Evolutionary conservation across 2,329 filamentous ascomycete genomes (phyloP).

Genomic region (Cladophialophora psammophila): DNA sequence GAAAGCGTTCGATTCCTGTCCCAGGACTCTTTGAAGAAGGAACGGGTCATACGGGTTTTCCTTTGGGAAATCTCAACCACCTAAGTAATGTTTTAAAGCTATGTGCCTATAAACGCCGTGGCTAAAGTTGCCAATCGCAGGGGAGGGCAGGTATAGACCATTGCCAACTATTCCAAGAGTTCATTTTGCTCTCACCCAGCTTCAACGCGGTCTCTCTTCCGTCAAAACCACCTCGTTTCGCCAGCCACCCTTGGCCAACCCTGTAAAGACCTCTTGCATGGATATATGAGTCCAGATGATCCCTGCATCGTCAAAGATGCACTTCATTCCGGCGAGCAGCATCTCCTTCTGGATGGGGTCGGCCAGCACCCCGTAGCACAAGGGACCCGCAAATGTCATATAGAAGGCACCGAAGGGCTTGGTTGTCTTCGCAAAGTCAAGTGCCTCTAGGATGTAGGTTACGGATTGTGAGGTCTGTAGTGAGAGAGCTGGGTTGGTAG

Average conservation of each 20-base stretch:
- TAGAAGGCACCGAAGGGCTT: conserved; percentile 19
- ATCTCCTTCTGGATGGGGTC: neutral
- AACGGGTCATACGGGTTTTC: no score
- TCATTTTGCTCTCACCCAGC: neutral
- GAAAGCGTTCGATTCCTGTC: no score
- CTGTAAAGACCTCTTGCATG: neutral
- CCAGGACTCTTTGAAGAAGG: no score
- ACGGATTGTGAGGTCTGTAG: conserved; percentile 15
- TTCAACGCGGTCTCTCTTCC: neutral
- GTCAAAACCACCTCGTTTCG: neutral
- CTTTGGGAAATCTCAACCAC: no score
- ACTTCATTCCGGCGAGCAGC: conserved; percentile 1
- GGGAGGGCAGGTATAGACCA: no score
- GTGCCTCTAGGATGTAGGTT: conserved; percentile 8
- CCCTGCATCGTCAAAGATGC: neutral
- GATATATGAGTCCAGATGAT: neutral
- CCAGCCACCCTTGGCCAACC: neutral
- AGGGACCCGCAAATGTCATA: conserved; percentile 19
- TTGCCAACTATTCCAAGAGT: neutral
- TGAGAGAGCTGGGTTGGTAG: conserved; percentile 5
- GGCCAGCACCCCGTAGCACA: conserved; percentile 17
- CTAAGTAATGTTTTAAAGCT: no score
- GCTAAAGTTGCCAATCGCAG: no score
- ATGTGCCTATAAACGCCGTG: no score
- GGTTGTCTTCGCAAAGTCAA: conserved; percentile 11